Evolutionary conservation across 495 filamentous ascomycete genomes (phyloP).

Genomic region (Podospora appendiculata): DNA sequence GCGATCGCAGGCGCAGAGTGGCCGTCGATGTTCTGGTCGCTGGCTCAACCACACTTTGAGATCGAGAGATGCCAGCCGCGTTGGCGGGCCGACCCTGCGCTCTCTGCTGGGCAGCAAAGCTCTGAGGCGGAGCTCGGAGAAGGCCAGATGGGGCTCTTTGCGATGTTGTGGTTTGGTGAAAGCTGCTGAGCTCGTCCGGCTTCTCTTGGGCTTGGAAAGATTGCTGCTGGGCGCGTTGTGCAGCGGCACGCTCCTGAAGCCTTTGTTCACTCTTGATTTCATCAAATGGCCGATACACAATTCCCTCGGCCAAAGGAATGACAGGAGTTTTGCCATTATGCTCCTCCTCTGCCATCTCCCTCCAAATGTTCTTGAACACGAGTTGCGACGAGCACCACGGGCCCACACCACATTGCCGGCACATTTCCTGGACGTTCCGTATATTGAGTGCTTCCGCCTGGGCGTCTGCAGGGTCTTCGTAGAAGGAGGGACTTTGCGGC

Average conservation of each 20-base stretch:
- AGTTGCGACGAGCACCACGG: constrained; percentile 34
- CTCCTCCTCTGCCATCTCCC: constrained; percentile 64
- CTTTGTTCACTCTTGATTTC: constrained; percentile 29
- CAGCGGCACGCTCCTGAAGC: constrained; percentile 20
- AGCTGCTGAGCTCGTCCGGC: constrained; percentile 16
- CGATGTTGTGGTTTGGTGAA: constrained; percentile 11
- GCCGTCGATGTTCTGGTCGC: constrained; percentile 9
- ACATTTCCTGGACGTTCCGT: constrained; percentile 34
- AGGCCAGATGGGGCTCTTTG: constrained; percentile 19
- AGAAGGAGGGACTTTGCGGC: constrained; percentile 38
- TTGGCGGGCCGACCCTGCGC: constrained; percentile 32
- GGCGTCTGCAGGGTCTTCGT: constrained; percentile 15
- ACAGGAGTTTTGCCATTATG: constrained; percentile 58
- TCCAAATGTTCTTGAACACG: constrained; percentile 53
- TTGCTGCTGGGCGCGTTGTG: constrained; percentile 12
- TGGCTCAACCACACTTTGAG: constrained; percentile 14
- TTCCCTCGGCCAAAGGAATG: constrained; percentile 59
- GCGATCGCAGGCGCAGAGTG: constrained; percentile 19
- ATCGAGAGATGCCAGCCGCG: constrained; percentile 7
- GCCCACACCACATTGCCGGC: constrained; percentile 39
- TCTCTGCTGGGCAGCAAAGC: constrained; percentile 53
- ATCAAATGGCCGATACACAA: constrained; percentile 57
- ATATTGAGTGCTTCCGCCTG: constrained; percentile 20
- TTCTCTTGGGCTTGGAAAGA: constrained; percentile 5
- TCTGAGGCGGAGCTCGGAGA: constrained; percentile 41